Base-by-base conservation (phyloP, 2,329 filamentous ascomycete species). In the Aspergillus intermedius region DNA sequence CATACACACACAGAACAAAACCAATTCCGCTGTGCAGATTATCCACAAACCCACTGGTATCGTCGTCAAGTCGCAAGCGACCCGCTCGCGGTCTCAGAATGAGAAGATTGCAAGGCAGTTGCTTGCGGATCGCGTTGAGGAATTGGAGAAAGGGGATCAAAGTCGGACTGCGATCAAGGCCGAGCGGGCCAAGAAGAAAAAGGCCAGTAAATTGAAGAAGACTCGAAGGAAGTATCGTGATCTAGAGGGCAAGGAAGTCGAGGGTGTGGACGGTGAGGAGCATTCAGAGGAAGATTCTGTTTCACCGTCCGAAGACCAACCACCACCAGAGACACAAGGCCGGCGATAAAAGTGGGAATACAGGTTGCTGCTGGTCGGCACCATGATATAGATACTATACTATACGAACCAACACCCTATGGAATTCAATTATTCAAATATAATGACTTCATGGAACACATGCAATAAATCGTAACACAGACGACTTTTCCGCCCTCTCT, bases 1-100 rank as follows among this genome's bases (percentile, higher is more conserved):
- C 17, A 19, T 5, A 22, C 21, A 22, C 21, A 4, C 9, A 30
- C 25, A 30, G 86, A 98, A 98, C 73, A 98, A 98, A 81, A 98
- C 93, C 22, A 90, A 84, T 56, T 96, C 88, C 0, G 91, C 91
- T 34, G 91, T 96, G 2, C 93, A 98, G 67, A 77, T 98, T 32
- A 93, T 86, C 58, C 93, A 98, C 68, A 73, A 87, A 13, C 89
- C 91, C 5, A 95, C 91, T 0, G 91, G 91, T 52, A 82, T 96
- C 46, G 91, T 97, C 12, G 81, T 98, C 54, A 98, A 98, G 73
- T 91, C 83, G 48, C 93, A 98, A 71, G 89, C 86, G 17, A 97
- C 93, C 7, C 84, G 93, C 43, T 94, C 88, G 1, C 82, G 89
- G 15, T 80, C 80, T 49, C 87, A 95, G 70, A 98, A 98, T 67